phyloP scores from a whole-genome alignment of 179 eudicot species.

The Sideroxylon spinosum region DNA sequence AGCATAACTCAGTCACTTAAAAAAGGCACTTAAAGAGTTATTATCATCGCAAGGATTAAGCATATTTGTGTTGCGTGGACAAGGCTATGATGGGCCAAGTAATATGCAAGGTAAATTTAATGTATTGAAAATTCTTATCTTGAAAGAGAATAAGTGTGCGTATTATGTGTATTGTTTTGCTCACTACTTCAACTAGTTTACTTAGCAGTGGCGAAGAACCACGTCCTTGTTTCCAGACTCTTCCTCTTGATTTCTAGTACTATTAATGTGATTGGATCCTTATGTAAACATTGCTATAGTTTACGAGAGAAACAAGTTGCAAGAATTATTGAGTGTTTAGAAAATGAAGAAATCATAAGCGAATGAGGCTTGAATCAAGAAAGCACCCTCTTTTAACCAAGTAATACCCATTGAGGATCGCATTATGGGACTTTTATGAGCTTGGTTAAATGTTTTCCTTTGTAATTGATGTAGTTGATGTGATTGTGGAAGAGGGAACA shows the following conservation, averaged over 20 bases:
- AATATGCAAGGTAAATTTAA: conserved; percentile 14
- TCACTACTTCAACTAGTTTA: not conserved
- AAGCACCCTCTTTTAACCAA: not conserved
- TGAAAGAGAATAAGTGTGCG: too few relatives aligned
- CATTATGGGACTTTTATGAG: conserved; percentile 11
- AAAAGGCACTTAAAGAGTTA: not conserved
- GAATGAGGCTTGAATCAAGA: not conserved
- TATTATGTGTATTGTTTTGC: conserved; percentile 4
- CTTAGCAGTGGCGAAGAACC: not conserved
- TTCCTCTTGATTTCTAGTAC: not conserved
- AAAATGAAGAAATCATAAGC: not conserved
- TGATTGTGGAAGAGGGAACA: not conserved
- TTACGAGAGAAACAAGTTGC: not conserved
- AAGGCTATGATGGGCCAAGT: conserved; percentile 2
- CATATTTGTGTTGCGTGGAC: conserved; percentile 6
- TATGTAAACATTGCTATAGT: not conserved
- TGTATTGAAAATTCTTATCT: too few relatives aligned
- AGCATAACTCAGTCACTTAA: conserved; percentile 1
- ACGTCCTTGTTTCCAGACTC: not conserved
- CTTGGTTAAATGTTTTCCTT: not conserved
- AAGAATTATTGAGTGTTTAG: not conserved
- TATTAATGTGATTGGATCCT: conserved; percentile 1
- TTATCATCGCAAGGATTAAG: not conserved
- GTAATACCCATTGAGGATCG: conserved; percentile 4
- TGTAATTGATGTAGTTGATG: not conserved